Evolutionary conservation across 2,329 filamentous ascomycete genomes (phyloP).

Genomic region (Claviceps africana): DNA sequence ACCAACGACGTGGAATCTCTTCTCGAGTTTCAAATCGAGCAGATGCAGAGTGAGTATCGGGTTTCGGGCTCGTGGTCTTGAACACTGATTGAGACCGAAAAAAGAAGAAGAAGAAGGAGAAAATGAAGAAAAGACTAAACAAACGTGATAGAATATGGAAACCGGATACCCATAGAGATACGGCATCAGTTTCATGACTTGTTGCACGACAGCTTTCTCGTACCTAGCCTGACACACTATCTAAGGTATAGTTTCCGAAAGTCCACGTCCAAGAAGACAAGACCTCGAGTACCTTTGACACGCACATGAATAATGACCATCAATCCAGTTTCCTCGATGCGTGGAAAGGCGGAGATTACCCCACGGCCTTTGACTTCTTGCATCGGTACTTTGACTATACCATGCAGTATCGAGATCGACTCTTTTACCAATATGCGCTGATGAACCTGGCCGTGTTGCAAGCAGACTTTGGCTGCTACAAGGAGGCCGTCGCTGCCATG

Average conservation of each 20-base stretch:
- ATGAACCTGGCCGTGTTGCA: conserved; percentile 89
- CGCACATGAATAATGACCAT: conserved; percentile 2
- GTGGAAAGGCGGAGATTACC: conserved; percentile 83
- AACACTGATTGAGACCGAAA: not conserved
- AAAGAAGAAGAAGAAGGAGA: not conserved
- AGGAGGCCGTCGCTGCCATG: conserved; percentile 85
- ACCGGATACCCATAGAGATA: conserved; percentile 61
- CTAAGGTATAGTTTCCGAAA: conserved; percentile 35
- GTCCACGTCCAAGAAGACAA: not conserved
- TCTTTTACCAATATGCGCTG: conserved; percentile 88
- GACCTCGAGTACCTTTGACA: not conserved
- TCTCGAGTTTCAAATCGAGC: conserved; percentile 76
- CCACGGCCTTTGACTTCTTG: conserved; percentile 76
- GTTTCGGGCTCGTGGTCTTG: not conserved
- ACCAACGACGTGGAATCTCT: conserved; percentile 68
- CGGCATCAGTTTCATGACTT: conserved; percentile 56
- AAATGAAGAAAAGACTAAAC: not conserved
- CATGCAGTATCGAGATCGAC: conserved; percentile 68
- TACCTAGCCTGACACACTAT: conserved; percentile 64
- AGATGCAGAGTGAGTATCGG: conserved; percentile 56
- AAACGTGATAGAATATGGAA: conserved; percentile 49
- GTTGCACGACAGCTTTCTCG: conserved; percentile 49
- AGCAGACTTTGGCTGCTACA: conserved; percentile 84
- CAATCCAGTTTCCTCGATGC: conserved; percentile 65
- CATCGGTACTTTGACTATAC: conserved; percentile 97